Evolutionary conservation across 192 early-diverging fungal species (phyloP).

Genomic region (Mortierella alpina): DNA sequence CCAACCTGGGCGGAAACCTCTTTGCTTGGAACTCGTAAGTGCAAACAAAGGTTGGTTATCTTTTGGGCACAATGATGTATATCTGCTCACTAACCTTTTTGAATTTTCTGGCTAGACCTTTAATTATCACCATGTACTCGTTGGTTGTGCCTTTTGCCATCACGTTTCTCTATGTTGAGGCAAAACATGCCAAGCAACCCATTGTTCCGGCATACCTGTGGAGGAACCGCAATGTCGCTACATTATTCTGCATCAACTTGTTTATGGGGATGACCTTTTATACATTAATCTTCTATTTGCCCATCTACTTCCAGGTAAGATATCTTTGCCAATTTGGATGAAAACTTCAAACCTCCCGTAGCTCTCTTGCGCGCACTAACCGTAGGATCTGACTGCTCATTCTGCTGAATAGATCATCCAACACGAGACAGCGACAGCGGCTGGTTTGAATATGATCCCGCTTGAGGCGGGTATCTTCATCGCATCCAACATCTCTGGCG

Average conservation of each 20-base stretch:
- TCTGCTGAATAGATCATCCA: constrained; percentile 55
- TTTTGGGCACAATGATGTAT: constrained; percentile 55
- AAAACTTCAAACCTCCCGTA: neutral
- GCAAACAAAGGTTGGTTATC: constrained; percentile 58
- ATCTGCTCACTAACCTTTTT: constrained; percentile 62
- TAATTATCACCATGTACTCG: constrained; percentile 66
- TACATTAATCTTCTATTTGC: constrained; percentile 79
- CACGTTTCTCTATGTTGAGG: constrained; percentile 68
- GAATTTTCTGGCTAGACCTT: constrained; percentile 44
- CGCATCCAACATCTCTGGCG: constrained; percentile 72
- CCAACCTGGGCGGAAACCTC: constrained; percentile 74
- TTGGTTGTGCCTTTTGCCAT: constrained; percentile 57
- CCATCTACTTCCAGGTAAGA: constrained; percentile 81
- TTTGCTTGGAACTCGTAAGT: constrained; percentile 77
- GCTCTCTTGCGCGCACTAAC: neutral
- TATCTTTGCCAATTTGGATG: neutral
- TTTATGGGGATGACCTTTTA: constrained; percentile 73
- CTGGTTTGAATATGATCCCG: constrained; percentile 80
- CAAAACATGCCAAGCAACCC: constrained; percentile 78
- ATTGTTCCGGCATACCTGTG: constrained; percentile 74
- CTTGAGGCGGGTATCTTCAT: constrained; percentile 76
- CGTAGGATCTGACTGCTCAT: too few species aligned
- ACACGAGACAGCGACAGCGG: constrained; percentile 74
- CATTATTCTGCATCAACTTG: constrained; percentile 68
- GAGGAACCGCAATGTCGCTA: constrained; percentile 71